Evolutionary conservation across 805 yeast genomes (phyloP).

Genomic region (Monosporozyma solicola): DNA sequence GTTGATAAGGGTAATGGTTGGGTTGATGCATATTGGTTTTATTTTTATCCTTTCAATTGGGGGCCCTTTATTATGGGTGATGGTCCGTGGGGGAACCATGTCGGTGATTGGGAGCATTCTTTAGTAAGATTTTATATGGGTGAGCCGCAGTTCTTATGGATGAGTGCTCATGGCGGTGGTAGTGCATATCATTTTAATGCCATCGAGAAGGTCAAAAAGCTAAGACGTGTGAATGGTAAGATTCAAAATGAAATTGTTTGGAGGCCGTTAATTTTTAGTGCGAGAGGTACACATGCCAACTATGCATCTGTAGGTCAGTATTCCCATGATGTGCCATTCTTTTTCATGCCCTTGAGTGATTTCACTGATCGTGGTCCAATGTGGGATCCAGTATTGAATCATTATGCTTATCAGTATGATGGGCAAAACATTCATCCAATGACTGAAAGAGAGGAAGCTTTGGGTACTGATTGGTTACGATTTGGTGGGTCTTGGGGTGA

Average conservation of each 20-base stretch:
- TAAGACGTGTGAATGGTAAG: conserved; percentile 78
- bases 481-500: conserved; percentile 91
- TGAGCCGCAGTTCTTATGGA: conserved; percentile 77
- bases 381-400: conserved; percentile 88
- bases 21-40: conserved; percentile 95
- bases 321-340: conserved; percentile 79
- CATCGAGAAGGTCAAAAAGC: conserved; percentile 45
- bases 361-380: conserved; percentile 91
- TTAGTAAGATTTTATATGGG: conserved; percentile 78
- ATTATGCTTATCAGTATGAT: conserved; percentile 62
- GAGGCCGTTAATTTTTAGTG: conserved; percentile 77
- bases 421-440: conserved; percentile 41
- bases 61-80: conserved; percentile 97
- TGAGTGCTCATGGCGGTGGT: conserved; percentile 98
- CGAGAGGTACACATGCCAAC: conserved; percentile 96
- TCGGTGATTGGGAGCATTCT: conserved; percentile 98
- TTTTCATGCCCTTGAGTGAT: conserved; percentile 76
- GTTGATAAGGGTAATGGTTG: conserved; percentile 91
- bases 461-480: conserved; percentile 65
- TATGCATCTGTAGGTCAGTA: conserved; percentile 95
- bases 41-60: conserved; percentile 84
- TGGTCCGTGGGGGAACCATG: conserved; percentile 95
- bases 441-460: conserved; percentile 18
- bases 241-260: conserved; percentile 52
- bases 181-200: conserved; percentile 76